These are phyloP conservation scores for Diversispora eburnea DNA, from an alignment of 192 early-diverging fungal species.

Conservation along the genomic window DNA sequence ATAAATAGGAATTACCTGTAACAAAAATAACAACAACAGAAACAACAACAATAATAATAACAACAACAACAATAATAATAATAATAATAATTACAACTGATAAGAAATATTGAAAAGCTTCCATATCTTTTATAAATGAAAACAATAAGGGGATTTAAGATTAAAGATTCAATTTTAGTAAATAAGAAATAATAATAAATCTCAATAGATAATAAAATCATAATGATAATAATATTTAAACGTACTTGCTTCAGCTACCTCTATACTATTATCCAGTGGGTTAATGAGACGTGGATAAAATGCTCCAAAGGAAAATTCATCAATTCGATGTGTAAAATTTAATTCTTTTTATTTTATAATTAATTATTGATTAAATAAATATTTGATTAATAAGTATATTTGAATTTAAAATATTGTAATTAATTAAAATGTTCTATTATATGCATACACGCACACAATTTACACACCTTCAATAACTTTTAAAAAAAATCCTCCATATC, in stretches of 20 bases:
- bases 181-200: not conserved
- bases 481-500: constrained; percentile 65
- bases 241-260: constrained; percentile 57
- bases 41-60: not conserved
- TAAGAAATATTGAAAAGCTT: constrained; percentile 85
- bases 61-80: not conserved
- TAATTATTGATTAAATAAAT: constrained; percentile 13
- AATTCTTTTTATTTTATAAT: constrained; percentile 50
- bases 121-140: constrained; percentile 48
- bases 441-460: not conserved
- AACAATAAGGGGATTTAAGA: not conserved
- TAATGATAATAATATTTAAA: not conserved
- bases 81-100: constrained; percentile 58
- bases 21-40: not conserved
- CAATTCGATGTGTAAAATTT: constrained; percentile 94
- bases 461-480: constrained; percentile 59
- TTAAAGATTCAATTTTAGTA: not conserved
- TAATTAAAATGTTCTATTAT: not conserved
- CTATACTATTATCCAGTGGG: constrained; percentile 80
- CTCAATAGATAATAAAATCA: not conserved
- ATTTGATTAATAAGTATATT: not conserved
- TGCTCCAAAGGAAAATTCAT: constrained; percentile 86
- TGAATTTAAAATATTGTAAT: no score
- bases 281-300: constrained; percentile 82
- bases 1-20: not conserved